Conservation (phyloP, 2,329 filamentous ascomycete genomes). For the Tricladium varicosporioides region DNA sequence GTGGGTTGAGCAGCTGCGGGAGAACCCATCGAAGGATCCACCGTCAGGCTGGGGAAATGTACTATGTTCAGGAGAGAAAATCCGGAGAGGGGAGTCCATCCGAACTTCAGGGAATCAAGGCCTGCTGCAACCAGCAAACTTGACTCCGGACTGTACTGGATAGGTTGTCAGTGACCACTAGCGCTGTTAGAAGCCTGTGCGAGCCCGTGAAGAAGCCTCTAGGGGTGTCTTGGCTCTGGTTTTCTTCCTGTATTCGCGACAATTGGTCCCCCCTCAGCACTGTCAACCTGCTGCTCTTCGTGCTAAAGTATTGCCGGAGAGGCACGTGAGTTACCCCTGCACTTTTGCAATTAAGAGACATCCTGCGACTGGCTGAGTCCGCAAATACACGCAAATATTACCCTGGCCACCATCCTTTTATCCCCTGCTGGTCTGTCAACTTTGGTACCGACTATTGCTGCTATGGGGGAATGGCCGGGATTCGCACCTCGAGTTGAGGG, state of each 20-base stretch:
- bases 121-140: no score
- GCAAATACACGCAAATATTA: slow-evolving; percentile 4
- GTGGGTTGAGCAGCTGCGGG: no score
- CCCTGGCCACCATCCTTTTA: neutral
- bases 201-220: no score
- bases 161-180: no score
- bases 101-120: no score
- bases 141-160: no score
- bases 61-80: neutral
- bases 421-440: slow-evolving; percentile 9
- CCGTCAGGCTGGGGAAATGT: neutral
- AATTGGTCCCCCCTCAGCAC: no score
- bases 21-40: neutral
- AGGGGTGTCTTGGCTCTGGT: no score
- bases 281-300: neutral
- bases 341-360: slow-evolving; percentile 6
- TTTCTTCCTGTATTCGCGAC: no score
- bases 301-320: neutral
- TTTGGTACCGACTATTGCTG: slow-evolving; percentile 12
- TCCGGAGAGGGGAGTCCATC: neutral
- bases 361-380: slow-evolving; percentile 12
- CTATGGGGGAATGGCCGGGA: slow-evolving; percentile 6
- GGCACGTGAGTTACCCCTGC: slow-evolving; percentile 8
- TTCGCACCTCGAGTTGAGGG: slow-evolving; percentile 12
- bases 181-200: no score